Evolutionary conservation across 1,284 basidiomycete species (phyloP), one percentile per base, ranked within the genome.

Genomic region (Hymenochaete sp.): DNA sequence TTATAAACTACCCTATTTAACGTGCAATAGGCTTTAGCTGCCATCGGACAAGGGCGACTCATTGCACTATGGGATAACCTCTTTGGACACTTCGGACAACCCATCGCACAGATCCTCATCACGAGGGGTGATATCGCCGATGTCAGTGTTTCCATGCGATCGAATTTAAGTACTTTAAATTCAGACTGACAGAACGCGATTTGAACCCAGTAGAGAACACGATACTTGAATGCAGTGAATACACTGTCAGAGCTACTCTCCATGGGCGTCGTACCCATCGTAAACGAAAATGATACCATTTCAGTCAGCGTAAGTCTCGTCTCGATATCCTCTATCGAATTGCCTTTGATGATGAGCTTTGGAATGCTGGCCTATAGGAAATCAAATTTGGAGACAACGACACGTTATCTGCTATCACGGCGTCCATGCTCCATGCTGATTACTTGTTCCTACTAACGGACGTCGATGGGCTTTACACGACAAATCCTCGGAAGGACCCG

Each of bases 301-400:
- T 93, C 91, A 16, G 93, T 97, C 48, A 90, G 87, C 65, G 90
- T 93, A 59, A 62, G 84, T 77, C 9, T 3, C n/a, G n/a, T 40
- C 43, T 5, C 26, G 24, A 7, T 14, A 21, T 9, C 18, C 37
- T 45, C n/a, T 3, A 25, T n/a, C 26, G 25, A 2, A 27, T 37
- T 29, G 32, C 32, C 21, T 31, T 8, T 28, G 19, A 16, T n/a
- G 10, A 25, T 38, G 4, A 44, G 32, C n/a, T 33, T 26, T 46
- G 40, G 32, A 16, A 9, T 8, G 10, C 9, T 8, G 7, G 31
- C 8, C 25, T 3, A 8, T 56, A 92, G 88, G 95, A 99, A 82
- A 96, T 98, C 55, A 95, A 95, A 83, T 99, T 98, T 58, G 95
- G 96, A 42, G 96, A 98, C 67, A 98, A 98, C 60, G 96, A 99